Conservation (phyloP, 495 filamentous ascomycete species). For the Letharia lupina region DNA sequence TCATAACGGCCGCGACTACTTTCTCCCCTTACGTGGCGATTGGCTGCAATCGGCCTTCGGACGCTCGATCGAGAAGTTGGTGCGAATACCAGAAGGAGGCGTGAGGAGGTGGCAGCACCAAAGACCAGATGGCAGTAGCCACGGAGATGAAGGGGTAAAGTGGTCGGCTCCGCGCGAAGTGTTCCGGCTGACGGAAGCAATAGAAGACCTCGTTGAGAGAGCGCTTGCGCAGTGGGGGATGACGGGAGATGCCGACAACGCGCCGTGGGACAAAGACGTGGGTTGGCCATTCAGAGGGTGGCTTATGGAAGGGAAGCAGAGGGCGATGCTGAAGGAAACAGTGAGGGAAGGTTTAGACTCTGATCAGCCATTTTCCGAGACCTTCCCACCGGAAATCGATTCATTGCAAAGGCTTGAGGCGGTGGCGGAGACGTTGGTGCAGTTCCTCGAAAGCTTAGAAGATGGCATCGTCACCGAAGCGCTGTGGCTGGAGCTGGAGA, state of each 20-base stretch:
- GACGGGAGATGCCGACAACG: conserved; percentile 44
- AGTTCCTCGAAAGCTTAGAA: conserved; percentile 61
- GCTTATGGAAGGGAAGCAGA: conserved; percentile 23
- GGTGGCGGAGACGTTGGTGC: conserved; percentile 55
- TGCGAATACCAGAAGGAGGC: conserved; percentile 71
- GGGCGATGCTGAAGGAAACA: conserved; percentile 20
- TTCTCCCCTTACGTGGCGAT: conserved; percentile 65
- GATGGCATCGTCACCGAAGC: conserved; percentile 63
- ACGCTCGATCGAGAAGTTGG: conserved; percentile 71
- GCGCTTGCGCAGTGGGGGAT: conserved; percentile 77
- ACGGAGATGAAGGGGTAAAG: conserved; percentile 42
- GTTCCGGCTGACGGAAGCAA: conserved; percentile 75
- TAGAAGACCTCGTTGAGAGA: conserved; percentile 67
- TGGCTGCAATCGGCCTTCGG: conserved; percentile 84
- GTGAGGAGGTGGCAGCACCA: conserved; percentile 43
- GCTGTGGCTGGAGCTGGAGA: conserved; percentile 67
- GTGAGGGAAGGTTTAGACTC: conserved; percentile 49
- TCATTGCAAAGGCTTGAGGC: conserved; percentile 60
- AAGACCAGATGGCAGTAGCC: conserved; percentile 37
- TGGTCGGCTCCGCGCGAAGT: conserved; percentile 75
- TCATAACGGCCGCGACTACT: conserved; percentile 77
- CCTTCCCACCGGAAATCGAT: conserved; percentile 51
- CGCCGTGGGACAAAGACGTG: conserved; percentile 48
- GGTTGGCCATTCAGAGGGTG: conserved; percentile 63
- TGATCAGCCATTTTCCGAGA: conserved; percentile 46